Conservation (phyloP, 1,139 yeast species). For the Magnusiomyces fungicola region DNA sequence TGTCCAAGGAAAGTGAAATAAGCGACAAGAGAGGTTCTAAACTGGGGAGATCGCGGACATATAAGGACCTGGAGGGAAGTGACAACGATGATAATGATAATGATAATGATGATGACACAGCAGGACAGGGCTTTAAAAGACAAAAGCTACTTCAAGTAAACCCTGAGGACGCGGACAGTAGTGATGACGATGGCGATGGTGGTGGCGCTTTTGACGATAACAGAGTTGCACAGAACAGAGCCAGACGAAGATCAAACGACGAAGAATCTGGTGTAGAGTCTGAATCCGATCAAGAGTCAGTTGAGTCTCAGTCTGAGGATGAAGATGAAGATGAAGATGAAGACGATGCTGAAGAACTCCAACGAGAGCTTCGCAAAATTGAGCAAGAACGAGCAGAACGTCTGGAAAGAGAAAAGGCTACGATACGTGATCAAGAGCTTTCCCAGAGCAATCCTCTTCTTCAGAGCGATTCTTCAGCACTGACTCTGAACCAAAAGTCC, state of each 20-base stretch:
- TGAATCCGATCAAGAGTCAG: constrained; percentile 8
- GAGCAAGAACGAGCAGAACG: constrained; percentile 39
- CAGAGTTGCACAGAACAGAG: constrained; percentile 15
- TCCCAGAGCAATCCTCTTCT: constrained; percentile 43
- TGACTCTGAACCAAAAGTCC: constrained; percentile 12
- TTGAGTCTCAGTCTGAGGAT: constrained; percentile 16
- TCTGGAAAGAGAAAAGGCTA: constrained; percentile 30
- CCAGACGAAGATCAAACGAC: constrained; percentile 13
- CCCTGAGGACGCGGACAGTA: constrained; percentile 14
- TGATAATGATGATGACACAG: background rate
- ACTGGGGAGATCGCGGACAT: background rate
- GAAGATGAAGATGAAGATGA: constrained; percentile 32
- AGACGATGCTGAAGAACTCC: constrained; percentile 31
- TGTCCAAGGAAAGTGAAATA: background rate
- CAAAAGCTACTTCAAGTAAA: constrained; percentile 6
- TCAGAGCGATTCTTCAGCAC: constrained; percentile 19
- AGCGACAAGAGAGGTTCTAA: background rate
- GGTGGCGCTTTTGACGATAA: constrained; percentile 21
- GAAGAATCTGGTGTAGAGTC: constrained; percentile 21
- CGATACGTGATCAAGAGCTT: constrained; percentile 30
- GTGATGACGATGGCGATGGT: constrained; percentile 15
- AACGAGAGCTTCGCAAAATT: constrained; percentile 50
- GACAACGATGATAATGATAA: background rate
- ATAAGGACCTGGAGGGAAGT: background rate
- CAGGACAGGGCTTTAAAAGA: background rate